A percentile compares a stretch with the other conserved stretches of the same genome.
Conservation (phyloP, 345 rosid species). For the Acer campestre region DNA sequence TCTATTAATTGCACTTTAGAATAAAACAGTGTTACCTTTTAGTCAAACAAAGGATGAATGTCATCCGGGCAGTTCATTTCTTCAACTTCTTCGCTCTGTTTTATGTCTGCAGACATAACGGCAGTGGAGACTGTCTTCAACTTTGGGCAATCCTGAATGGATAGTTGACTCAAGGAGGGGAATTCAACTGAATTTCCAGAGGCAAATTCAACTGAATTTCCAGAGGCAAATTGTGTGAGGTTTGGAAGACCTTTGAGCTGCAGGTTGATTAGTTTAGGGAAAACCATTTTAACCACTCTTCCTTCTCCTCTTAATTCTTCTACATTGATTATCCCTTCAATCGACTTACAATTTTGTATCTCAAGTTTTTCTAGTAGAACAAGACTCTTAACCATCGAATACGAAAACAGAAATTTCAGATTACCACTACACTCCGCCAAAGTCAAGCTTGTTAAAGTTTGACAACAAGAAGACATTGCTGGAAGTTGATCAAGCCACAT, state of each 20-base stretch:
- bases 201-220: background rate
- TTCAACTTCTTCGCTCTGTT: background rate
- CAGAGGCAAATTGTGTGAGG: background rate
- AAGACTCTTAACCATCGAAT: conserved; percentile 1
- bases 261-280: background rate
- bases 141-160: background rate
- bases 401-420: conserved; percentile 12
- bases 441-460: background rate
- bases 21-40: conserved; percentile 1
- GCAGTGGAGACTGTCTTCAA: background rate
- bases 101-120: background rate
- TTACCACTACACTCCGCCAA: background rate
- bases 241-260: background rate
- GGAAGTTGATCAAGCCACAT: conserved; percentile 5
- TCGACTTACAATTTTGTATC: background rate
- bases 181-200: background rate
- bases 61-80: background rate
- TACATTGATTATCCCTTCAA: background rate
- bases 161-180: background rate
- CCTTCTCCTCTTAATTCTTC: background rate
- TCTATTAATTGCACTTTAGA: background rate
- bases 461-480: background rate
- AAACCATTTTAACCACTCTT: background rate
- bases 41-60: background rate
- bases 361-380: background rate